Evolutionary conservation across 306 rosid genomes (phyloP), one percentile per base, ranked within the genome.

Genomic region (Begonia peltatifolia): DNA sequence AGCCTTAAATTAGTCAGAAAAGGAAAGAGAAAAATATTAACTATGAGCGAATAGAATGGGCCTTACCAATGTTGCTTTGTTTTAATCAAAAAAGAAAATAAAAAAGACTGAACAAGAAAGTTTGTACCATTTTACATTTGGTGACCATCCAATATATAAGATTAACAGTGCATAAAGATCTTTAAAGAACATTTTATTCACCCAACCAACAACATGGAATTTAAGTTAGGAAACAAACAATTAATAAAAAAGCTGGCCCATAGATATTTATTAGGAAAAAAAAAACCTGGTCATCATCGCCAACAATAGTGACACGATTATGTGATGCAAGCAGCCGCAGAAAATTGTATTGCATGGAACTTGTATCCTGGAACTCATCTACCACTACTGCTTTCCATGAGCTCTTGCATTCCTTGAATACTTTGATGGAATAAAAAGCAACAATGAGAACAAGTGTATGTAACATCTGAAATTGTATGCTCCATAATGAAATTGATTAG

Each of bases 341-440:
- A 80, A 89, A 74, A 42, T 50, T 83, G 69, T 89, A 89, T 63
- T 89, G 97, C 95, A 78, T 89, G 76, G 90, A 63, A 73, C 95
- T 89, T 6, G 97, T 89, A 56, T 89, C 97, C 74, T 89, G 97
- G 79, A 89, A 89, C 83, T 89, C 97, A 62, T 89, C 97, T 58
- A 89, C 72, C 47, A 89, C 81, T 65, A 85, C 74, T 61, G 95
- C 94, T 76, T 76, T 85, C 94, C 95, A 85, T 11, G 66, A 60
- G 50, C 79, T 76, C 70, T 66, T 90, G 50, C 85, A 76, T 63
- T 85, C 95, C 76, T 68, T 78, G 79, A 76, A 74, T 53, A 85
- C 97, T 88, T 42, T 41, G 58, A 64, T 65, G 36, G 46, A 36
- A 56, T 5, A 42, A 42, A 59, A 62, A 71, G 12, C 41, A 44